phyloP scores from a whole-genome alignment of 352 stramenopile species.

The Phytophthora idaei region DNA sequence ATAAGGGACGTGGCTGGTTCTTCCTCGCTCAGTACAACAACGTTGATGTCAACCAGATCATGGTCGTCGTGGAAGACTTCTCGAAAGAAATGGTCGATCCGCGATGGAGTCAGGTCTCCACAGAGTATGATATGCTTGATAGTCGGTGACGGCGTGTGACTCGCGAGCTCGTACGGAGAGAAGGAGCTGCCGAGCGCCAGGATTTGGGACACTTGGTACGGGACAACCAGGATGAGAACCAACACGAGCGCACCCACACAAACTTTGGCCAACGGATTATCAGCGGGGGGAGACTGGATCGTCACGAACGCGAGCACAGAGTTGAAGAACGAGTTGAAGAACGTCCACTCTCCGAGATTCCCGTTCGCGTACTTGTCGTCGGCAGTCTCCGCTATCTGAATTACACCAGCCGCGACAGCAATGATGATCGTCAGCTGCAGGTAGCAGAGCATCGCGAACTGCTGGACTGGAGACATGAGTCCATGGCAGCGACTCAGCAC shows the following conservation, averaged over 20 bases:
- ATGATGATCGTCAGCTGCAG: constrained; percentile 82
- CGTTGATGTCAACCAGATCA: constrained; percentile 79
- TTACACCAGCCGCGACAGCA: constrained; percentile 72
- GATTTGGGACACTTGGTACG: constrained; percentile 82
- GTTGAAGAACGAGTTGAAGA: constrained; percentile 89
- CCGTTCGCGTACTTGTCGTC: constrained; percentile 46
- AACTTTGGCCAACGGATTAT: constrained; percentile 77
- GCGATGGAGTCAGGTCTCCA: constrained; percentile 77
- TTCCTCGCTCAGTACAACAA: constrained; percentile 79
- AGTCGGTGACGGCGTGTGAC: constrained; percentile 56
- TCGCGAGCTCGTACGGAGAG: constrained; percentile 70
- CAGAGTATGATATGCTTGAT: constrained; percentile 82
- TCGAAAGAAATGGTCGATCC: constrained; percentile 86
- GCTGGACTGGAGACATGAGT: constrained; percentile 76
- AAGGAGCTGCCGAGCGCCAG: constrained; percentile 78
- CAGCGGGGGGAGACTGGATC: constrained; percentile 81
- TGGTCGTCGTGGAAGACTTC: constrained; percentile 88
- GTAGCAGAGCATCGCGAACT: constrained; percentile 82
- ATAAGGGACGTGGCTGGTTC: constrained; percentile 75
- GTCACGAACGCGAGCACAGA: constrained; percentile 86
- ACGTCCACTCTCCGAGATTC: constrained; percentile 76
- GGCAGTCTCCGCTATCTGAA: constrained; percentile 84
- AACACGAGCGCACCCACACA: constrained; percentile 81
- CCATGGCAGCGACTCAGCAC: constrained; percentile 79
- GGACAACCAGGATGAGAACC: constrained; percentile 81